Evolutionary conservation across 495 filamentous ascomycete species (phyloP), one percentile per base, ranked within the genome.

Genomic region (Penicillium pulvis): DNA sequence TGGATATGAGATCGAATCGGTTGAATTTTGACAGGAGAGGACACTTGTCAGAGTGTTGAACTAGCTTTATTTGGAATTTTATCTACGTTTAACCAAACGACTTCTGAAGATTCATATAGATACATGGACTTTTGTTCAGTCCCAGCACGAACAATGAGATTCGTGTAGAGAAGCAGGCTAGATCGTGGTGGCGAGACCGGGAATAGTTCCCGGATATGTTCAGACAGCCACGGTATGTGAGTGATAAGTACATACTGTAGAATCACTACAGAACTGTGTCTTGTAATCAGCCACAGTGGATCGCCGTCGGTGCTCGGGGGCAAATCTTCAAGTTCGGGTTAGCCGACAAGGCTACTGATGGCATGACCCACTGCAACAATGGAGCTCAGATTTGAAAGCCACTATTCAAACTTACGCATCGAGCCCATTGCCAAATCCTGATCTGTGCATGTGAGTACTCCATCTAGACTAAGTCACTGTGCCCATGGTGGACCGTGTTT

Each of bases 281-380:
- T 31, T 36, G 31, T 19, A 50, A 17, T 56, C 30, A 63, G 66
- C 66, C 60, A 61, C 63, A 56, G 45, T 24, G 30, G 31, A 54
- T 60, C 35, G 63, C 63, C 61, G 62, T 60, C 26, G 17, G 57
- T 36, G 20, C 53, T 45, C 26, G 39, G 60, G 57, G 60, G 62
- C 63, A 55, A 36, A 31, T n/a, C 17, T 35, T 33, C 39, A 0
- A 45, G 57, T 42, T 60, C 59, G 53, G 51, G 48, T 30, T 35
- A 6, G 42, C 24, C 23, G 48, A 62, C 35, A 44, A 64, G 57
- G 61, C 57, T 54, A 39, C 50, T 36, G 45, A 30, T 58, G 66
- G 66, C 50, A 68, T 68, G 63, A 56, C 60, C 61, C 58, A 46
- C 52, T 68, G 55, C 42, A 51, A 68, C 66, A 39, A 33, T 33